phyloP scores from a whole-genome alignment of 441 rosid species.

The Hura crepitans region DNA sequence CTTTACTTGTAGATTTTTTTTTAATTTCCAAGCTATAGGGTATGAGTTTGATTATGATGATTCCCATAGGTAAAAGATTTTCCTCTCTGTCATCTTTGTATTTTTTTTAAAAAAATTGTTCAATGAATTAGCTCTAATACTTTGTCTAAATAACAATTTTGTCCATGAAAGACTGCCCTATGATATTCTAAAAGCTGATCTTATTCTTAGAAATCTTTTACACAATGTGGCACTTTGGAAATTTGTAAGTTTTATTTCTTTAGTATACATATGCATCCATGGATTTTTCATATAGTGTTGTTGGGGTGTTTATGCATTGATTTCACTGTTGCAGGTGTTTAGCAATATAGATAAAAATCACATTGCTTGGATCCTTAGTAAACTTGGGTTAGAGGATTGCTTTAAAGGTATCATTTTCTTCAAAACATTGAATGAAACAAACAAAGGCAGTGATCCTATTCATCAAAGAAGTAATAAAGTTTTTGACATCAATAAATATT shows the following conservation, averaged over 20 bases:
- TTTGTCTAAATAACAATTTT: constrained; percentile 38
- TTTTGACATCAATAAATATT: constrained; percentile 42
- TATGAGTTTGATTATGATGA: constrained; percentile 66
- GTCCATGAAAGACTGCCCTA: constrained; percentile 93
- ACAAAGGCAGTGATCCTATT: constrained; percentile 29
- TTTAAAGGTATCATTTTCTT: constrained; percentile 70
- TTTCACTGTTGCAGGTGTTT: constrained; percentile 44
- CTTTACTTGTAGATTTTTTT: background rate
- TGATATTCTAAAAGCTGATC: constrained; percentile 65
- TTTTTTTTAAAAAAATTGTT: too few relatives aligned
- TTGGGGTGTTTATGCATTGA: background rate
- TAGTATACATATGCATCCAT: background rate
- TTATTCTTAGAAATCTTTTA: constrained; percentile 58
- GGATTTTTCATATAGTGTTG: background rate
- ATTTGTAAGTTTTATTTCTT: constrained; percentile 48
- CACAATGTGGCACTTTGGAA: constrained; percentile 67
- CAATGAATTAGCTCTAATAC: constrained; percentile 4
- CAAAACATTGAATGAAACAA: constrained; percentile 60
- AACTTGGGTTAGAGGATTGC: constrained; percentile 86
- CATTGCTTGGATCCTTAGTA: constrained; percentile 50
- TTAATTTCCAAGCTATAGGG: constrained; percentile 69
- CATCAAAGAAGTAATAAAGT: constrained; percentile 10
- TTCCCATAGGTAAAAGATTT: constrained; percentile 56
- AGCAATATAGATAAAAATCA: constrained; percentile 78
- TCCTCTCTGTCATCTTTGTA: background rate